Conservation (phyloP, 73 alveolate species). For the Uronychia setigera region DNA sequence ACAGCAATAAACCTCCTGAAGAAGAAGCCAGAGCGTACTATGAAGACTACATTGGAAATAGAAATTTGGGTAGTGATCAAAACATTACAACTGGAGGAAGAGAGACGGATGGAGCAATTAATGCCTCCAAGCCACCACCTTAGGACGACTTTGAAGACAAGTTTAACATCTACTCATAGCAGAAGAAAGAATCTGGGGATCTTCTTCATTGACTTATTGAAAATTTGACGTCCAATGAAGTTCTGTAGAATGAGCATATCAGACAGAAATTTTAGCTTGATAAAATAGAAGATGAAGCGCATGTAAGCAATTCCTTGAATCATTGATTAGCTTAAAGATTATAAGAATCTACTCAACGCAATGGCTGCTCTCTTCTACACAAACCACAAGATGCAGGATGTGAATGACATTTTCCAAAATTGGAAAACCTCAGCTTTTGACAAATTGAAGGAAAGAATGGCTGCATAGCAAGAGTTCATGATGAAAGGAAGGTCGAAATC, state of each 20-base stretch:
- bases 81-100: background rate
- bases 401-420: conserved; percentile 24
- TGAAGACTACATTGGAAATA: background rate
- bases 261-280: conserved; percentile 35
- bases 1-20: background rate
- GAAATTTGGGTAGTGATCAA: background rate
- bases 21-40: background rate
- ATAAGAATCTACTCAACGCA: conserved; percentile 47
- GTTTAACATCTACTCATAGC: background rate
- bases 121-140: background rate
- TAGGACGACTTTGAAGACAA: background rate
- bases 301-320: background rate
- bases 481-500: background rate
- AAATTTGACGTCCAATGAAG: conserved; percentile 28
- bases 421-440: conserved; percentile 41
- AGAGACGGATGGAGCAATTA: background rate
- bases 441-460: conserved; percentile 9
- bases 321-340: conserved; percentile 24
- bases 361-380: conserved; percentile 65
- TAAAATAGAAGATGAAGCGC: conserved; percentile 19
- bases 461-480: background rate
- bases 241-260: conserved; percentile 27
- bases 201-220: conserved; percentile 26
- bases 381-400: conserved; percentile 29
- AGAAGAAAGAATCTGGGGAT: conserved; percentile 24